phyloP scores from a whole-genome alignment of 176 grass and related monocot species.

The Microstegium vimineum region DNA sequence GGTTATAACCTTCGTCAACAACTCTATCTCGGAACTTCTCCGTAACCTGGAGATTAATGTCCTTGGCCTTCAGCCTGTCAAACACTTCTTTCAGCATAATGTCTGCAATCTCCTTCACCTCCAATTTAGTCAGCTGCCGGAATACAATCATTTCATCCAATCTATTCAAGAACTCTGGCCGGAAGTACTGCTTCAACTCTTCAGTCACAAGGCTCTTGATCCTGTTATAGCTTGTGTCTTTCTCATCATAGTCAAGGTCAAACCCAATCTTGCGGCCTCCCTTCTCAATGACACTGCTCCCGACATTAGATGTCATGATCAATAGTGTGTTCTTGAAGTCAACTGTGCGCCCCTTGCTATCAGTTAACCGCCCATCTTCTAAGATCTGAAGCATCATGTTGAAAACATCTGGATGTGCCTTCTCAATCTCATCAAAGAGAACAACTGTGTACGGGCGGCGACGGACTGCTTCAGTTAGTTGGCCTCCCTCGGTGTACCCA shows the following conservation, averaged over 20 bases:
- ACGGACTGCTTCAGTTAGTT: too few species aligned
- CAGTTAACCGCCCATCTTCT: constrained; percentile 88
- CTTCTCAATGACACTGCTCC: constrained; percentile 93
- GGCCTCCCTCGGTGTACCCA: too few species aligned
- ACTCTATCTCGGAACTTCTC: constrained; percentile 84
- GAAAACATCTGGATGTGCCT: constrained; percentile 95
- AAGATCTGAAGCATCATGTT: constrained; percentile 99
- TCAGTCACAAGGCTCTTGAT: constrained; percentile 92
- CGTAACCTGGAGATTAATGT: constrained; percentile 81
- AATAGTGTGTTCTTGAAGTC: constrained; percentile 91
- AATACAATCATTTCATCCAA: constrained; percentile 96
- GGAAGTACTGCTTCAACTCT: constrained; percentile 92
- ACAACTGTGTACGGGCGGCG: too few species aligned
- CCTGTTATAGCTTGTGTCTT: constrained; percentile 85
- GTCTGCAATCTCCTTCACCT: constrained; percentile 97
- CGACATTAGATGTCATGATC: constrained; percentile 90
- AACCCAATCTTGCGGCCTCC: constrained; percentile 86
- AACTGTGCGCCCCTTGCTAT: constrained; percentile 82
- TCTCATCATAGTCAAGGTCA: constrained; percentile 74
- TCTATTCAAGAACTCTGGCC: constrained; percentile 86
- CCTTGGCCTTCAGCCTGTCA: constrained; percentile 74
- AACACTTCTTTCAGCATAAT: constrained; percentile 98
- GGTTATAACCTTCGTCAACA: constrained; percentile 91
- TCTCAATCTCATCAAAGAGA: constrained; percentile 97
- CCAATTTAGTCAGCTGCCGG: constrained; percentile 84